Percentiles rank a stretch among this genome's conserved stretches.
These are phyloP conservation scores for Pseudogymnoascus sp. DNA, from an alignment of 2,329 filamentous ascomycete species.

Conservation along the genomic window DNA sequence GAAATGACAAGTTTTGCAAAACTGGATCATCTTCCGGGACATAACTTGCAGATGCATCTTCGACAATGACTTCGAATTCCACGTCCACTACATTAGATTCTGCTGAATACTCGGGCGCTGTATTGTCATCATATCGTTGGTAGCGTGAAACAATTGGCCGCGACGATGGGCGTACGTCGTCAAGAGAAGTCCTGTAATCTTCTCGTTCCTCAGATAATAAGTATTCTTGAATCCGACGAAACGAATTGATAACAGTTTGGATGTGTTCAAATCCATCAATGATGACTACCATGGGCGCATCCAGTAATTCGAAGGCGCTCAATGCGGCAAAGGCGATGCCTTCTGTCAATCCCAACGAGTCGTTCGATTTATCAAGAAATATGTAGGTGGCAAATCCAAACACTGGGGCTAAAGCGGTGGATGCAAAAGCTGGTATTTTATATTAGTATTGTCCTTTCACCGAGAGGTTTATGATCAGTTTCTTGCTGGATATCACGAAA, in stretches of 20 bases:
- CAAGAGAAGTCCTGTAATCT: neutral
- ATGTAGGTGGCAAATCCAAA: neutral
- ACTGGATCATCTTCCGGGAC: neutral
- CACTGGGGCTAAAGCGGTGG: neutral
- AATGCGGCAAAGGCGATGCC: neutral
- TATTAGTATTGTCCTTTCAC: neutral
- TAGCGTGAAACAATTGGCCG: neutral
- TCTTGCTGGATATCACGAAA: neutral
- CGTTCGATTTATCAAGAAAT: neutral
- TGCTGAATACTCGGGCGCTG: neutral
- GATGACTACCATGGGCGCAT: neutral
- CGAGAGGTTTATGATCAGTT: neutral
- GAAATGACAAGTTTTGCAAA: neutral
- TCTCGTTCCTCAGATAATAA: neutral
- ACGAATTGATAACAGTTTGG: slow-evolving; percentile 1
- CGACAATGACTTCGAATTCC: neutral
- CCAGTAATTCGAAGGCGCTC: neutral
- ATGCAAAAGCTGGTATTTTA: neutral
- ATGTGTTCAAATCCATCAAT: neutral
- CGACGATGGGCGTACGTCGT: neutral
- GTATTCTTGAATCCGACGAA: neutral
- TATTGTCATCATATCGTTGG: neutral
- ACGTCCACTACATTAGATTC: neutral
- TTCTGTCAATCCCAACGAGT: neutral
- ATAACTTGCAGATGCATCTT: neutral